Evolutionary conservation across 805 yeast genomes (phyloP).

Genomic region (Tetrapisispora taiwanensis): DNA sequence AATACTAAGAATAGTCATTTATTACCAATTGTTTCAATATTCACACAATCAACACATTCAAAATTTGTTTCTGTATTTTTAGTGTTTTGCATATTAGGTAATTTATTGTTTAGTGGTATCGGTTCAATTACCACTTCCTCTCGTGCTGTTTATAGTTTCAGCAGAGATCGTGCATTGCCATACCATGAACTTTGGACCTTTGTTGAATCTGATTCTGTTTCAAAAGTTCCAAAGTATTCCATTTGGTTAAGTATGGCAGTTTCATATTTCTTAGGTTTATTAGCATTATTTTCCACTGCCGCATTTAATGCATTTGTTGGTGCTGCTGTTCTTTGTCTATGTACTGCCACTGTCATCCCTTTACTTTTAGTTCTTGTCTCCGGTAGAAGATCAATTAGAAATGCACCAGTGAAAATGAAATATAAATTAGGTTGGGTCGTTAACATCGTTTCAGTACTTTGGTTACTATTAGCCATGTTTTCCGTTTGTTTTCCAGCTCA

Average conservation of each 20-base stretch:
- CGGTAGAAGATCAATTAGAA: slow-evolving; percentile 50
- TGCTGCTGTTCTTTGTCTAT: slow-evolving; percentile 64
- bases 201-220: slow-evolving; percentile 46
- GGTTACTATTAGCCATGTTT: slow-evolving; percentile 50
- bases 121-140: slow-evolving; percentile 77
- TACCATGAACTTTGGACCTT: slow-evolving; percentile 52
- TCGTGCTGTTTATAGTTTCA: slow-evolving; percentile 71
- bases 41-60: slow-evolving; percentile 61
- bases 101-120: slow-evolving; percentile 64
- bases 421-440: slow-evolving; percentile 52
- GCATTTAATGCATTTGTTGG: slow-evolving; percentile 82
- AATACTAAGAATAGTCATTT: slow-evolving; percentile 43
- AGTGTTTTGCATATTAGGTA: slow-evolving; percentile 56
- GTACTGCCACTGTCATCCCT: slow-evolving; percentile 71
- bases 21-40: slow-evolving; percentile 70
- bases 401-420: slow-evolving; percentile 57
- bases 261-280: slow-evolving; percentile 47
- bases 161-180: slow-evolving; percentile 77
- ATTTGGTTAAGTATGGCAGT: slow-evolving; percentile 53
- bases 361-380: slow-evolving; percentile 51
- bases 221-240: slow-evolving; percentile 62
- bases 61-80: slow-evolving; percentile 58
- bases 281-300: slow-evolving; percentile 59
- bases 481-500: slow-evolving; percentile 66
- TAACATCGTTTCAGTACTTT: slow-evolving; percentile 47